Percentiles rank a stretch among this genome's conserved stretches.
Evolutionary conservation across 208 protist genomes (phyloP).

Genomic region (Phytomonas sp.): DNA sequence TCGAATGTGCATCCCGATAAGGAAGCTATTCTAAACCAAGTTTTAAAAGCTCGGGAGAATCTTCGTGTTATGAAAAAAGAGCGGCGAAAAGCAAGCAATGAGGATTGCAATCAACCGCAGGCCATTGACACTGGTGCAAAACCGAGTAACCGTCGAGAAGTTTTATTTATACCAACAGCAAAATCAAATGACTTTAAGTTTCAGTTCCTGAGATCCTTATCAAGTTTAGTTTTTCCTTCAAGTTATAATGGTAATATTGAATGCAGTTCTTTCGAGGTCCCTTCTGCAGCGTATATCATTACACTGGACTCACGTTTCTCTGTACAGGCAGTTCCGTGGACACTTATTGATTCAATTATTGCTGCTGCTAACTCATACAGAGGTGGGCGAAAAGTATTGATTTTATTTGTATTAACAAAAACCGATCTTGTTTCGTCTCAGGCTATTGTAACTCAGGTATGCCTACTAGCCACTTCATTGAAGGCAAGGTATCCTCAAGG

Average conservation of each 20-base stretch:
- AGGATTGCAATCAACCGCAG: slow-evolving; percentile 11
- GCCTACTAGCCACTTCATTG: slow-evolving; percentile 52
- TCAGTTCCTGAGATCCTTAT: slow-evolving; percentile 67
- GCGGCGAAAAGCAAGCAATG: slow-evolving; percentile 9
- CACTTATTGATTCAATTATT: slow-evolving; percentile 73
- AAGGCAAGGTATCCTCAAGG: slow-evolving; percentile 42
- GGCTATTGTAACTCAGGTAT: slow-evolving; percentile 69
- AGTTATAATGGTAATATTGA: neutral
- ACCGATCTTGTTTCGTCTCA: slow-evolving; percentile 62
- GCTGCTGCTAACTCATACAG: slow-evolving; percentile 38
- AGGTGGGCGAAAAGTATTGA: slow-evolving; percentile 47
- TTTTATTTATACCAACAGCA: slow-evolving; percentile 54
- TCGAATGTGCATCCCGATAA: slow-evolving; percentile 84
- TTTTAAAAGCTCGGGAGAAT: slow-evolving; percentile 67
- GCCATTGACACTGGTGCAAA: slow-evolving; percentile 3
- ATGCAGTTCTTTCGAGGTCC: slow-evolving; percentile 36
- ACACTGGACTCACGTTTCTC: slow-evolving; percentile 77
- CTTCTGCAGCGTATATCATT: slow-evolving; percentile 63
- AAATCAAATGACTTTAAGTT: slow-evolving; percentile 60
- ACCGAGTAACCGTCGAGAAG: slow-evolving; percentile 36
- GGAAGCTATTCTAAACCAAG: slow-evolving; percentile 64
- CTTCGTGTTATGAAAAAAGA: slow-evolving; percentile 47
- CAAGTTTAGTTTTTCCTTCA: slow-evolving; percentile 56
- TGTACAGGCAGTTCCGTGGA: slow-evolving; percentile 75
- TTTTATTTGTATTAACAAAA: slow-evolving; percentile 81